Conservation (phyloP, 352 stramenopile species). For the Phytophthora uliginosa region DNA sequence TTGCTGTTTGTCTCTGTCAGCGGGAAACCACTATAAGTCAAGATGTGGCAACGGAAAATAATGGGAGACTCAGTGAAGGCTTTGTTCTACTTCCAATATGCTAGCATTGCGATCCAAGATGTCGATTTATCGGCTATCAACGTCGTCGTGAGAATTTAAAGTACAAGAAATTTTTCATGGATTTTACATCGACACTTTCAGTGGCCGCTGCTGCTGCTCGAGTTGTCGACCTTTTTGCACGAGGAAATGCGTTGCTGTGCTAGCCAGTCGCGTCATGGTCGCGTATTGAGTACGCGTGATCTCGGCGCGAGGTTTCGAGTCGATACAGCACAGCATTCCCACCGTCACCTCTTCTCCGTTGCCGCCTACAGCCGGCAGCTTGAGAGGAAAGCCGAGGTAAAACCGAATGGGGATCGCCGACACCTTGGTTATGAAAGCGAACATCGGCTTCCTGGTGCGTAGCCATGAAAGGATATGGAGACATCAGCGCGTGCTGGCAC, state of each 20-base stretch:
- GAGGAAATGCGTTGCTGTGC: constrained; percentile 23
- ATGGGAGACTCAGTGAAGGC: too few species aligned
- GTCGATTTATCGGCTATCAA: too few species aligned
- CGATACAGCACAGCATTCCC: constrained; percentile 48
- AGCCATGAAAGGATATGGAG: neutral
- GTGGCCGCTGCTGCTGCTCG: neutral
- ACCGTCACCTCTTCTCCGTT: constrained; percentile 13
- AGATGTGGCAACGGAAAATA: too few species aligned
- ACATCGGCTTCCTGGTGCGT: constrained; percentile 1
- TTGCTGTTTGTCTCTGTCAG: neutral
- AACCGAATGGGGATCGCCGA: constrained; percentile 33
- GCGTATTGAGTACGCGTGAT: constrained; percentile 48
- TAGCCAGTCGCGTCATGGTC: constrained; percentile 31
- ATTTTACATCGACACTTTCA: too few species aligned
- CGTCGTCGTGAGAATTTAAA: too few species aligned
- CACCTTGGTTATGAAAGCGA: constrained; percentile 2
- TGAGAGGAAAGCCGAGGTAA: constrained; percentile 50
- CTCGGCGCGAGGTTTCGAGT: constrained; percentile 33
- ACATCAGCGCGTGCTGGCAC: constrained; percentile 5
- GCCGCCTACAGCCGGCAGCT: neutral
- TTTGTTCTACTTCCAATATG: too few species aligned
- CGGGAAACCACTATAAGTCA: too few species aligned
- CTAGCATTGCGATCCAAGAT: too few species aligned
- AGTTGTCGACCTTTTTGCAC: constrained; percentile 14
- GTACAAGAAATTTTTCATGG: too few species aligned